Conservation (phyloP, 139 green algal genomes). For the Mesotaenium endlicherianum region DNA sequence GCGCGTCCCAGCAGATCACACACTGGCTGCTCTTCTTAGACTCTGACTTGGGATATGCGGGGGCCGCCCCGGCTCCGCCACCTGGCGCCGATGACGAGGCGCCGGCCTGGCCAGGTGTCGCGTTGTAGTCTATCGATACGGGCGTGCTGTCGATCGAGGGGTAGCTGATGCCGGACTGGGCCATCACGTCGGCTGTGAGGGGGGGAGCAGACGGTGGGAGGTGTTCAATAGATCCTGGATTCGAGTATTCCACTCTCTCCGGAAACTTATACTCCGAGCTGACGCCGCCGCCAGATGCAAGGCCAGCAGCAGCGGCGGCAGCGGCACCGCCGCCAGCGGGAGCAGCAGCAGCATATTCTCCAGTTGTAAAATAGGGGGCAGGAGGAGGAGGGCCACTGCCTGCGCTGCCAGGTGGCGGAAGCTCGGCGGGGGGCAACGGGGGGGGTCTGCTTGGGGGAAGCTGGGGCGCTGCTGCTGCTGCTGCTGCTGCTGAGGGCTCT, state of each 20-base stretch:
- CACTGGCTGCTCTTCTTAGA: neutral
- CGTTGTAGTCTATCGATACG: neutral
- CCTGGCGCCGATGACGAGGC: neutral
- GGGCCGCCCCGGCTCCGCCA: neutral
- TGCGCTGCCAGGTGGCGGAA: neutral
- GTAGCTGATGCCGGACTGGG: neutral
- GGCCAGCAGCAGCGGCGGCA: too few relatives aligned
- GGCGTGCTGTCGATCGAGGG: constrained; percentile 10
- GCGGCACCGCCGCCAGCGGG: too few relatives aligned
- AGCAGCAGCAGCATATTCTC: neutral
- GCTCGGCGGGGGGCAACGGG: neutral
- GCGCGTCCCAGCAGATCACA: constrained; percentile 13
- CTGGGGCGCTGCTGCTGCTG: neutral
- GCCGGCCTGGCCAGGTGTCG: neutral
- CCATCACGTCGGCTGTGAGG: neutral
- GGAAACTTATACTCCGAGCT: neutral
- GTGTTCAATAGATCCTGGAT: too few relatives aligned
- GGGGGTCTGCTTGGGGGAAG: neutral
- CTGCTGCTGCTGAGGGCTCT: too few relatives aligned
- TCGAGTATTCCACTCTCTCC: neutral
- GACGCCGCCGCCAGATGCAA: neutral
- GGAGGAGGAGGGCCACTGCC: neutral
- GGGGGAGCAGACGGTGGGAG: too few relatives aligned
- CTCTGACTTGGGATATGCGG: neutral
- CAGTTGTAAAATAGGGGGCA: neutral